phyloP scores from a whole-genome alignment of 345 rosid species.

The Melastoma malabathricum region DNA sequence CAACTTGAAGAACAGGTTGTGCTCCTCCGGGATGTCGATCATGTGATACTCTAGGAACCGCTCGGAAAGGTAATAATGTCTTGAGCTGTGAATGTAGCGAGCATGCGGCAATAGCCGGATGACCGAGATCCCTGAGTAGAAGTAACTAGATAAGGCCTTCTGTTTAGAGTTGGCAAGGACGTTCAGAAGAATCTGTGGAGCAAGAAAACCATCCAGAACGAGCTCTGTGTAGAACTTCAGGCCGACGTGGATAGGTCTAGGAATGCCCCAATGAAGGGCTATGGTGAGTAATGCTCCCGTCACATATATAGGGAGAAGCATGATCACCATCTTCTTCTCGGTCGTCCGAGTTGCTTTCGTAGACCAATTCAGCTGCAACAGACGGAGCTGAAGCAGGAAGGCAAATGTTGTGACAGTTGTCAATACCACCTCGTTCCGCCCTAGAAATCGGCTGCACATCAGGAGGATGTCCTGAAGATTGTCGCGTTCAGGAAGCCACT shows the following conservation, averaged over 20 bases:
- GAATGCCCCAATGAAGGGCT: conserved; percentile 2
- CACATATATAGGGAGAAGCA: conserved; percentile 19
- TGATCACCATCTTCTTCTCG: conserved; percentile 26
- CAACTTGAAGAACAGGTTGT: too few species aligned
- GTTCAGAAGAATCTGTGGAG: conserved; percentile 41
- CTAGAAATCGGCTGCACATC: conserved; percentile 23
- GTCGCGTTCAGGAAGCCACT: conserved; percentile 11
- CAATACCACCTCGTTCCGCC: conserved; percentile 28
- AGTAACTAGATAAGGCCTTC: conserved; percentile 18
- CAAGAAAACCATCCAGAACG: conserved; percentile 31
- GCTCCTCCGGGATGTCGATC: too few species aligned
- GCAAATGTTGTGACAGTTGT: conserved; percentile 36
- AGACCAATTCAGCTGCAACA: conserved; percentile 31
- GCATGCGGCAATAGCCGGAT: conserved; percentile 33
- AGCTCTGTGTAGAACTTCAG: conserved; percentile 32
- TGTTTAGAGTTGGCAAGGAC: conserved; percentile 20
- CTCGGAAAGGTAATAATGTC: conserved; percentile 1
- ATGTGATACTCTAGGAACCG: too few species aligned
- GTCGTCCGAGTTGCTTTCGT: conserved; percentile 13
- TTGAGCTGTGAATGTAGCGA: conserved; percentile 33
- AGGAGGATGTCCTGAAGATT: conserved; percentile 8
- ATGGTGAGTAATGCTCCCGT: conserved; percentile 25
- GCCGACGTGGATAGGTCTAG: conserved; percentile 11
- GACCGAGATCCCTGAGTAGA: conserved; percentile 25
- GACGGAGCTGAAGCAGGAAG: conserved; percentile 26